These are phyloP conservation scores for Stemphylium beticola DNA, from an alignment of 2,329 filamentous ascomycete genomes.

Conservation along the genomic window DNA sequence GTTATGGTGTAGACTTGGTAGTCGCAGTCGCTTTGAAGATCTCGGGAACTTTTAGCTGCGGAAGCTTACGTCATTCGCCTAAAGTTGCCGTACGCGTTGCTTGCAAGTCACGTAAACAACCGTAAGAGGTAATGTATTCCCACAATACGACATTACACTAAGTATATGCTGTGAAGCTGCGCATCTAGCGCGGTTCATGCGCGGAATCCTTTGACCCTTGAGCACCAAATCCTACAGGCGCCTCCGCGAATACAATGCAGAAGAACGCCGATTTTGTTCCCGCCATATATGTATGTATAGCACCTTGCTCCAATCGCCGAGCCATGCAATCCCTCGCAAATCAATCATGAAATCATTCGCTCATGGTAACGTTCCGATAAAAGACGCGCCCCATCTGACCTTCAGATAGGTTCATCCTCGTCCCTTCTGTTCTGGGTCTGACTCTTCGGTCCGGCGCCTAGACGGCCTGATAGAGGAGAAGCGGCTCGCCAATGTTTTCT, in stretches of 20 bases:
- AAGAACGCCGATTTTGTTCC: constrained; percentile 41
- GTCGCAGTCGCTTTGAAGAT: constrained; percentile 3
- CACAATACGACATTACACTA: constrained; percentile 40
- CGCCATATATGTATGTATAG: constrained; percentile 21
- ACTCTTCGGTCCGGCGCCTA: constrained; percentile 34
- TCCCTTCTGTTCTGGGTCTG: constrained; percentile 19
- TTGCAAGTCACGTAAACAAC: constrained; percentile 1
- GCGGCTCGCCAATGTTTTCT: constrained; percentile 94
- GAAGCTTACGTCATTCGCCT: constrained; percentile 29
- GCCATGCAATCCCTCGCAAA: constrained; percentile 44
- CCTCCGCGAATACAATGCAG: constrained; percentile 27
- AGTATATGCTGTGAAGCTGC: constrained; percentile 32
- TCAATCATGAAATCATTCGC: constrained; percentile 47
- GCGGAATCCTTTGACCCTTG: constrained; percentile 18
- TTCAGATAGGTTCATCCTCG: constrained; percentile 14
- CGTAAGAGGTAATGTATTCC: constrained; percentile 11
- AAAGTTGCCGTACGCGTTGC: constrained; percentile 20
- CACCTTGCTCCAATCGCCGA: constrained; percentile 48
- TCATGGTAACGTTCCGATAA: constrained; percentile 42
- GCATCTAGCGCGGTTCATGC: constrained; percentile 12
- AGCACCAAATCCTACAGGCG: constrained; percentile 16
- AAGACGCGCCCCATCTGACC: constrained; percentile 26
- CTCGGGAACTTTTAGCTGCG: constrained; percentile 35
- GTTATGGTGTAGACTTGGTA: background rate
- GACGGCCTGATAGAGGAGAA: constrained; percentile 76